Base-by-base conservation (phyloP, 768 basidiomycete genomes). In the Lentinus tigrinus region DNA sequence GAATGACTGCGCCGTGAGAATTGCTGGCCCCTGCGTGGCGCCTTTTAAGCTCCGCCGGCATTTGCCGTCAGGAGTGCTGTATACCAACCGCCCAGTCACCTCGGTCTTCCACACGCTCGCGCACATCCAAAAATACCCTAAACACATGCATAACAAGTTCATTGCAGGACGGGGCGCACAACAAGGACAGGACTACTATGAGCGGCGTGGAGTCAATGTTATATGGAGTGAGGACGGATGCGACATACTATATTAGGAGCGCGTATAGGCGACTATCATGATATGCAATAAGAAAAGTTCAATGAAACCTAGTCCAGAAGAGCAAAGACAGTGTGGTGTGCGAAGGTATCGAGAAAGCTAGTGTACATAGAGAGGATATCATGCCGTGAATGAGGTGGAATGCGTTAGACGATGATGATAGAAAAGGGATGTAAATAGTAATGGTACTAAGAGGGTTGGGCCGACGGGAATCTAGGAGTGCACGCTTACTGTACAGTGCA, bases 401-500 rank as follows among this genome's bases (percentile, higher is more conserved):
- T 58, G 48, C 49, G 26, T 19, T 36, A 52, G 44, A 44, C 11
- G 52, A 47, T 47, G 57, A 39, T 21, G 24, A 38, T 49, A 43
- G 24, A 34, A 17, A 24, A 23, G 16, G 19, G 27, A 37, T 27
- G 34, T 14, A 39, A 21, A 56, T 44, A 31, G 24, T 43, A 42
- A 46, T 23, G 43, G 43, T 8, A 21, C 40, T n/a, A n/a, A n/a
- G 43, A 19, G 21, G 19, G 21, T 10, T 3, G 3, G 7, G 21
- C 21, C 21, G 14, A 46, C 43, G 21, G 24, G 43, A 46, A n/a
- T 17, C n/a, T 9, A 46, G 14, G 5, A 5, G 46, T 16, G 52
- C n/a, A n/a, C n/a, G n/a, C 52, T 64, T 52, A 84, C 69, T 84
- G 81, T 57, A 83, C 75, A 49, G 73, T 71, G 69, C 81, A 82